A percentile compares a stretch with the other conserved stretches of the same genome.
These are phyloP conservation scores for Aspergillus novoparasiticus DNA, from an alignment of 2,329 filamentous ascomycete species.

Conservation along the genomic window DNA sequence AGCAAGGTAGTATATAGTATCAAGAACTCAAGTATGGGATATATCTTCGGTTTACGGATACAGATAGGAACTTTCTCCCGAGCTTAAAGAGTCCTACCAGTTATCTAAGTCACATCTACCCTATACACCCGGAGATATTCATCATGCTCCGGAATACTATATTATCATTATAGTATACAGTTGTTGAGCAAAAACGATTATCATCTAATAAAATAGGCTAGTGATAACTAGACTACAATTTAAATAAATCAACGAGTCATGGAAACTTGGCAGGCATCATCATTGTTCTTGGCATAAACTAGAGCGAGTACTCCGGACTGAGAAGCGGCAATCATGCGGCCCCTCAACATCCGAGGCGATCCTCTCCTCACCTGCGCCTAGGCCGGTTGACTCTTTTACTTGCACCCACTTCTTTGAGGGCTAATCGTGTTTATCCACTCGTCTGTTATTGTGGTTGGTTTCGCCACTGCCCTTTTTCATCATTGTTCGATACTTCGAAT, in stretches of 20 bases:
- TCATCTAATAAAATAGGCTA: not conserved
- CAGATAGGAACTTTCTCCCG: not conserved
- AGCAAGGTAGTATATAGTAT: not conserved
- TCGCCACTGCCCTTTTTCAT: constrained; percentile 6
- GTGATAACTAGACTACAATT: not conserved
- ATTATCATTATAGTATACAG: not conserved
- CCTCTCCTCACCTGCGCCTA: constrained; percentile 18
- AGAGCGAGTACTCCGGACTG: not conserved
- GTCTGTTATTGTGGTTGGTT: constrained; percentile 1
- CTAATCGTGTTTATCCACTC: constrained; percentile 8
- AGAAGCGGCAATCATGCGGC: constrained; percentile 16
- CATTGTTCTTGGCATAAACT: not conserved
- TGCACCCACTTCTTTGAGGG: constrained; percentile 6
- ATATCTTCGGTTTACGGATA: not conserved
- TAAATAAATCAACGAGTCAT: not conserved
- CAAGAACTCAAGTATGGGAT: not conserved
- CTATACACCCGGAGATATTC: not conserved
- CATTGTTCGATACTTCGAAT: constrained; percentile 8
- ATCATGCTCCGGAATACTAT: not conserved
- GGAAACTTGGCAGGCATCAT: not conserved
- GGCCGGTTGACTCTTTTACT: constrained; percentile 18
- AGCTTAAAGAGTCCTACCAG: not conserved
- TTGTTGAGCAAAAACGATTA: not conserved
- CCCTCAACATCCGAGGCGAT: constrained; percentile 29
- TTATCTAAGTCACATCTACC: not conserved